Percentiles rank a stretch among this genome's conserved stretches.
Conservation (phyloP, 129 eudicot species). For the Flaveria bidentis region DNA sequence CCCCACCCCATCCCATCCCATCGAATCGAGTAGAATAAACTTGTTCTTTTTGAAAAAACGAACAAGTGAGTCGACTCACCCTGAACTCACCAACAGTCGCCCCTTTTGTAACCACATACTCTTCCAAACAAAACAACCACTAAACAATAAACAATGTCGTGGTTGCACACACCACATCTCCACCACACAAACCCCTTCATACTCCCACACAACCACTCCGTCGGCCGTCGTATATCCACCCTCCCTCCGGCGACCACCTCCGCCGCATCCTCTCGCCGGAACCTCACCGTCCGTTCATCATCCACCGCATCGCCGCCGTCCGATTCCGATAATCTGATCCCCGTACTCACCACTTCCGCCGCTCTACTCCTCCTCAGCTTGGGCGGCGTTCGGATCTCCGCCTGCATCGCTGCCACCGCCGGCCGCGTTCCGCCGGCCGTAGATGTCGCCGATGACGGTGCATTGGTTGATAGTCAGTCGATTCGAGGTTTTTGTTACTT, state of each 20-base stretch:
- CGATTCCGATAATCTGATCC: conserved; percentile 26
- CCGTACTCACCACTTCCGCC: conserved; percentile 47
- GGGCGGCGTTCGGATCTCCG: conserved; percentile 42
- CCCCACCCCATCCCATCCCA: too few species aligned
- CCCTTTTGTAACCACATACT: not conserved
- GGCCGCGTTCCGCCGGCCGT: conserved; percentile 38
- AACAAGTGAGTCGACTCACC: not conserved
- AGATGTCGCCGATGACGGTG: conserved; percentile 17
- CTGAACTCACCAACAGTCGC: not conserved
- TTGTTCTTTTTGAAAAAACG: too few species aligned
- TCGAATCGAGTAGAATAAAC: too few species aligned
- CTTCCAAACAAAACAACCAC: not conserved
- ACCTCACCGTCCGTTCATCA: conserved; percentile 24
- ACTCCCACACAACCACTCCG: conserved; percentile 8
- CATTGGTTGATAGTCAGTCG: conserved; percentile 27
- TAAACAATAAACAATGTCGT: conserved; percentile 34
- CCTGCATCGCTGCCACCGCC: conserved; percentile 47
- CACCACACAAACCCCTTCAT: conserved; percentile 24
- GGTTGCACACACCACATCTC: conserved; percentile 21
- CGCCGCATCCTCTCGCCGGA: conserved; percentile 27
- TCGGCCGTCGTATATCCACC: conserved; percentile 19
- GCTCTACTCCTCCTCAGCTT: conserved; percentile 50
- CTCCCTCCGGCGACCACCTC: conserved; percentile 10
- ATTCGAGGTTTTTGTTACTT: conserved; percentile 43
- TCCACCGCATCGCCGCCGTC: conserved; percentile 23